Percentiles rank a stretch among this genome's conserved stretches.
Evolutionary conservation across 495 filamentous ascomycete genomes (phyloP).

Genomic region (Lentithecium fluviatile): DNA sequence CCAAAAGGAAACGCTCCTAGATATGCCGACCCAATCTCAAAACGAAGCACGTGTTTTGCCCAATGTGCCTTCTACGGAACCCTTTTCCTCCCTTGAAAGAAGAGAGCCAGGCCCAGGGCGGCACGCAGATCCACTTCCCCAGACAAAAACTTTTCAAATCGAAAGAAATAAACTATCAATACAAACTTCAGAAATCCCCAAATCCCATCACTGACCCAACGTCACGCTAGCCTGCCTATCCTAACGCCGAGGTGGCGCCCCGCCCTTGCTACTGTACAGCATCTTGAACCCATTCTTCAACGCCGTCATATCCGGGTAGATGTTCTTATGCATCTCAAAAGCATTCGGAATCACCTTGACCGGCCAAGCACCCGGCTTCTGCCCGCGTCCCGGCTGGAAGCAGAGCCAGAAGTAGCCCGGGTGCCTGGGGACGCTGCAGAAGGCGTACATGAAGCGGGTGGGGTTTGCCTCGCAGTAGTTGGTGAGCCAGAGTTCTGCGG

Average conservation of each 20-base stretch:
- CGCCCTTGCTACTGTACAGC: conserved; percentile 46
- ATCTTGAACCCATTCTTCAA: conserved; percentile 86
- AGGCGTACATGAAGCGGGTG: conserved; percentile 85
- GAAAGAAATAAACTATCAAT: no score
- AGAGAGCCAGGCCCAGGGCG: no score
- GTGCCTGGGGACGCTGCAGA: conserved; percentile 88
- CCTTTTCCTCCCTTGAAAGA: no score
- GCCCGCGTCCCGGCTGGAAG: conserved; percentile 83
- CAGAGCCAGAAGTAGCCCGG: conserved; percentile 93
- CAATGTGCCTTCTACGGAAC: no score
- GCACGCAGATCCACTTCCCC: no score
- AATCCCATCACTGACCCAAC: no score
- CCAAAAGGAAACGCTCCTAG: no score
- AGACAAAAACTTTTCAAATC: no score
- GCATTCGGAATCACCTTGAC: conserved; percentile 88
- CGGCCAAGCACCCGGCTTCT: conserved; percentile 72
- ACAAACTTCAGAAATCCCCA: no score
- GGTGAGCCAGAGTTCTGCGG: conserved; percentile 84
- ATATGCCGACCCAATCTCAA: no score
- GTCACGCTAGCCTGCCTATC: no score
- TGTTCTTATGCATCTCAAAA: conserved; percentile 80
- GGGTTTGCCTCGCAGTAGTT: conserved; percentile 96
- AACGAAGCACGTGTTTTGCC: no score
- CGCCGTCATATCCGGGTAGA: conserved; percentile 90
- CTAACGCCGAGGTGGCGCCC: neutral